phyloP scores from a whole-genome alignment of 352 stramenopile species.

The Pythium sp. region DNA sequence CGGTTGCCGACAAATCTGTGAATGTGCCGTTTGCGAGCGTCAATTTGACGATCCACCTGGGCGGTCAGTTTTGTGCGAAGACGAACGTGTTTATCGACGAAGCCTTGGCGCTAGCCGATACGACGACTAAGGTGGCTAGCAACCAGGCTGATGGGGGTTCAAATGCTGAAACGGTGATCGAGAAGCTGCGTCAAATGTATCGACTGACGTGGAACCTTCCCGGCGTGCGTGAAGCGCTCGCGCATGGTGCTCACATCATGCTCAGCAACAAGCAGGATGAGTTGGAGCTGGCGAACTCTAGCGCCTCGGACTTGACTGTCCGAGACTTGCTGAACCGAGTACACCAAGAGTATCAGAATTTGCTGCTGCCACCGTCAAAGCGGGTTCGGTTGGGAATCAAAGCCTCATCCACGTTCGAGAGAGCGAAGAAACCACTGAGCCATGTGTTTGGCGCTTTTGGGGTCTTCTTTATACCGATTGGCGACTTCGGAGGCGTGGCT shows the following conservation, averaged over 20 bases:
- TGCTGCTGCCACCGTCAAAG: constrained; percentile 51
- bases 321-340: constrained; percentile 25
- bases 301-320: constrained; percentile 23
- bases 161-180: constrained; percentile 14
- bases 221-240: constrained; percentile 41
- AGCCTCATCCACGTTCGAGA: not conserved
- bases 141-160: not conserved
- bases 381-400: constrained; percentile 10
- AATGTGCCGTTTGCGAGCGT: constrained; percentile 33
- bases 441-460: constrained; percentile 44
- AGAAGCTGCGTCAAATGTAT: constrained; percentile 49
- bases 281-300: constrained; percentile 14
- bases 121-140: not conserved
- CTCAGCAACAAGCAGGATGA: constrained; percentile 35
- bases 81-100: constrained; percentile 34
- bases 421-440: constrained; percentile 24
- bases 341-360: constrained; percentile 42
- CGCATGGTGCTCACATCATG: constrained; percentile 45
- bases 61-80: constrained; percentile 40
- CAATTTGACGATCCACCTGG: constrained; percentile 53
- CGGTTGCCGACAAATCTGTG: constrained; percentile 26
- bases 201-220: constrained; percentile 57
- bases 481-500: constrained; percentile 14
- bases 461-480: constrained; percentile 43
- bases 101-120: constrained; percentile 23